Base-by-base conservation (phyloP, 345 rosid genomes). In the Linum tenue region DNA sequence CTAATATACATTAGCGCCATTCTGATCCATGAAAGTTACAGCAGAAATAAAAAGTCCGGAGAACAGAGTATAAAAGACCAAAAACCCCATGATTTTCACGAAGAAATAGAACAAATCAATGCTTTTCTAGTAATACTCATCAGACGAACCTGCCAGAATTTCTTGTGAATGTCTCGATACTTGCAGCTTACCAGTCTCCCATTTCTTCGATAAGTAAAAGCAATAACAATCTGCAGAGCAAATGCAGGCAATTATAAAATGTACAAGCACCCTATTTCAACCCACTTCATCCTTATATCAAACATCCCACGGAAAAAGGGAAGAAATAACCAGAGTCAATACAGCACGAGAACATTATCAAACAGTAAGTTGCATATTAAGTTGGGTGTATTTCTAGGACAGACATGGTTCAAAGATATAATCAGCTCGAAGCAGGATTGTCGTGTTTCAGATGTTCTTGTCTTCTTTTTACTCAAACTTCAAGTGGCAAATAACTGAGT, bases 171-270 rank as follows among this genome's bases (percentile, higher is more conserved):
- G 51, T 77, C 84, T 56, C 99, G 90, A 74, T 94, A 94, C 81
- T 88, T 94, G 96, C 95, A 85, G 78, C 77, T 90, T 72, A 82
- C 85, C 68, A 94, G 85, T 73, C 72, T 75, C 68, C 86, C 92
- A 50, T 82, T 78, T 60, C 83, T 84, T 74, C 85, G 67, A 68
- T 94, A 94, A 50, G 99, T 81, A 71, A 92, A 92, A 64, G 98
- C 98, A 79, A 92, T 88, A 50, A 70, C 84, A 81, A 86, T 60
- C 98, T 92, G 88, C 70, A 58, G 59, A 80, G 53, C 70, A 64
- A 64, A 69, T 63, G 63, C 56, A 60, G 41, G 65, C 59, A 68
- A 35, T 65, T 64, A 73, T 59, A 64, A 74, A 40, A 37, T 3
- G 60, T 37, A 16, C 11, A 5, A 3, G 10, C 36, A 17, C 11